Evolutionary conservation across 192 early-diverging fungal genomes (phyloP), one percentile per base, ranked within the genome.

Genomic region (Tieghemiomyces parasiticus): DNA sequence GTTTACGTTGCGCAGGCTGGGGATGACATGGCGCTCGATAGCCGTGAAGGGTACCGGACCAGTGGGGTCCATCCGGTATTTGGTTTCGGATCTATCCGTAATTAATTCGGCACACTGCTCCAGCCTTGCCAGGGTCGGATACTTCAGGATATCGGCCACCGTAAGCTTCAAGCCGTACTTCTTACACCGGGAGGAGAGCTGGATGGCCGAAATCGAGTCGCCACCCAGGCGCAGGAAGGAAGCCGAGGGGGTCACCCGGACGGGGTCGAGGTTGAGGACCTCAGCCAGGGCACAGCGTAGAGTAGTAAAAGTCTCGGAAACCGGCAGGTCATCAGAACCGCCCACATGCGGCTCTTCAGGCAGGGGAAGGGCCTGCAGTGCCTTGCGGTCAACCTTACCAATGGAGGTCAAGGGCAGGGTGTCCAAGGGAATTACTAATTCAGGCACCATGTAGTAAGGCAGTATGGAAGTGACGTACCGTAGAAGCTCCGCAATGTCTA

Each of bases 151-250:
- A n/a, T n/a, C n/a, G n/a, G n/a, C n/a, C n/a, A n/a, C n/a, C n/a
- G n/a, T n/a, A n/a, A n/a, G n/a, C n/a, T n/a, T n/a, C n/a, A n/a
- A n/a, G n/a, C n/a, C n/a, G n/a, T n/a, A n/a, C n/a, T n/a, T n/a
- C n/a, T n/a, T n/a, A n/a, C n/a, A n/a, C n/a, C n/a, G n/a, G n/a
- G n/a, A n/a, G 61, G 22, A 1, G 14, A 67, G 10, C 4, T 24
- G 33, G 45, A 64, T 67, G 13, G 60, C 46, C 3, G 25, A 30
- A 20, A 71, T 46, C 24, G 63, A 68, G 51, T 72, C 69, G 20
- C 68, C 66, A 1, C 69, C 72, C 3, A 68, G 42, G 13, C 60
- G 49, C 44, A 68, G 72, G 50, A 72, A 74, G 19, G 61, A 14
- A n/a, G 4, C 24, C n/a, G 20, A 22, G 24, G 47, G 13, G 13